Base-by-base conservation (phyloP, 2,329 filamentous ascomycete species). In the Ceratocystis ficicola region DNA sequence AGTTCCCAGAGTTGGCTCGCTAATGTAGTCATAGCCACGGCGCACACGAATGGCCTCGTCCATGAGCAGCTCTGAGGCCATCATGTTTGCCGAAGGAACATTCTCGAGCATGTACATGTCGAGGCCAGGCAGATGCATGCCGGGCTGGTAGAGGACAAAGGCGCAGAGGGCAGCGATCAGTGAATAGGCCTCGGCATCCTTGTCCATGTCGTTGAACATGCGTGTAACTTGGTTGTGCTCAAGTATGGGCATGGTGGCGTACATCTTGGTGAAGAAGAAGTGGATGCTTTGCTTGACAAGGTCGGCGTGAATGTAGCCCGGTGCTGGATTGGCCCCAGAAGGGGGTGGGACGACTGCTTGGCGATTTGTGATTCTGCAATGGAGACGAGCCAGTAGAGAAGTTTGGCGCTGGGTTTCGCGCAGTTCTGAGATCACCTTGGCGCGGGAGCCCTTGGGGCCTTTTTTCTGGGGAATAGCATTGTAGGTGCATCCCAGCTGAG, bases 391-490 rank as follows among this genome's bases (percentile, higher is more conserved):
- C 0, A 82, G 82, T 25, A 86, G 79, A 68, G 82, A 86, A 20
- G 83, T 85, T 72, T 86, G 83, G 70, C 84, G 81, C 71, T 89
- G 86, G 0, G 79, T 86, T 71, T 86, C 85, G 69, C 87, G 82
- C 68, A 90, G 74, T 72, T 89, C 86, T 72, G 85, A 88, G 74
- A 90, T 87, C 67, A 90, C 86, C 74, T 89, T 90, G 63, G 87
- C 87, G 68, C 86, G 79, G 41, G 85, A 87, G 69, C 87, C 86
- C 75, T 89, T 89, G 55, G 86, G 87, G 1, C 87, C 87, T 74
- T 89, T 89, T 77, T 89, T 89, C 76, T 88, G 86, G 1, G 86
- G 86, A 44, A 89, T 84, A 44, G 86, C 84, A 76, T 88, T 86
- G 79, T 89, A 90, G 36, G 86, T 89, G 78, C 87, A 90, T 12